Conservation (phyloP, 2,329 filamentous ascomycete genomes). For the Rutstroemia sp. region DNA sequence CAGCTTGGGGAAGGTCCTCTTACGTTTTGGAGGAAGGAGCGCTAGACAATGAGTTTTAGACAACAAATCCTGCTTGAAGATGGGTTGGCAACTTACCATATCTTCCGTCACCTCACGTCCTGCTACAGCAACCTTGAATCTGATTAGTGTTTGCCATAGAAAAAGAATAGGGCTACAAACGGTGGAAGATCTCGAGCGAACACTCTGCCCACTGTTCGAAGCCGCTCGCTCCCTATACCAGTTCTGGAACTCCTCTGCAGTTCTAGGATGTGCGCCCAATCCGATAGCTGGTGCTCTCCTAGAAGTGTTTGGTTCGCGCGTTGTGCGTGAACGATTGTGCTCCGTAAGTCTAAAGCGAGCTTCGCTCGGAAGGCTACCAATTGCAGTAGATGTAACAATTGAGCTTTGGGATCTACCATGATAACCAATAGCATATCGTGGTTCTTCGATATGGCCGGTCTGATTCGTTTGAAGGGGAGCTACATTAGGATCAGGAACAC, state of each 20-base stretch:
- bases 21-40: slow-evolving; percentile 1
- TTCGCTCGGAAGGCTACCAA: slow-evolving; percentile 1
- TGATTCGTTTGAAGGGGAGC: slow-evolving; percentile 38
- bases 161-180: neutral
- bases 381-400: neutral
- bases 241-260: neutral
- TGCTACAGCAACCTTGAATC: neutral
- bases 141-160: neutral
- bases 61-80: neutral
- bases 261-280: neutral
- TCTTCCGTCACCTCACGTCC: slow-evolving; percentile 7
- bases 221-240: slow-evolving; percentile 6
- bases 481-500: slow-evolving; percentile 62
- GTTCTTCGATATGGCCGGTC: slow-evolving; percentile 7
- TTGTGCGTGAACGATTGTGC: neutral
- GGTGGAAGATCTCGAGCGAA: slow-evolving; percentile 7
- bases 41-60: neutral
- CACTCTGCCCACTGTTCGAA: neutral
- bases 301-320: neutral
- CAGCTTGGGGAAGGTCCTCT: slow-evolving; percentile 1
- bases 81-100: slow-evolving; percentile 3
- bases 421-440: slow-evolving; percentile 10
- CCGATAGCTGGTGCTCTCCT: neutral
- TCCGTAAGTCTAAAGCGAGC: slow-evolving; percentile 3
- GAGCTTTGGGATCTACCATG: slow-evolving; percentile 9